These are phyloP conservation scores for Kodamaea suecica DNA, from an alignment of 1,139 yeast species.

Conservation along the genomic window DNA sequence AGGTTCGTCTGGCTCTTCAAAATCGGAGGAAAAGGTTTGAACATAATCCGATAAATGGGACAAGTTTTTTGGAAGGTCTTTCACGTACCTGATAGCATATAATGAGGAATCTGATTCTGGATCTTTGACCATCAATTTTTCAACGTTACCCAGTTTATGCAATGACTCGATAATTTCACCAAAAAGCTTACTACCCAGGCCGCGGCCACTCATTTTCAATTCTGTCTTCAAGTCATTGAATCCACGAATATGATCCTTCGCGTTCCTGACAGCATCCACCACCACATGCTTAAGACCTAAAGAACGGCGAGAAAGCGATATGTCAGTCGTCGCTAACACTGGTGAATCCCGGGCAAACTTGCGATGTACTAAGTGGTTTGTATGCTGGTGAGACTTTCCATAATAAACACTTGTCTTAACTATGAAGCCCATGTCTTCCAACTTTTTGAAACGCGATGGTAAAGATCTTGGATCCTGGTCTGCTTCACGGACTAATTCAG, in stretches of 20 bases:
- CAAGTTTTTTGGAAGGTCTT: conserved; percentile 44
- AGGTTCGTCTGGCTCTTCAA: conserved; percentile 1
- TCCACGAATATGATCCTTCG: conserved; percentile 68
- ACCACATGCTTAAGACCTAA: conserved; percentile 34
- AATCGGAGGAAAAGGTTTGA: conserved; percentile 8
- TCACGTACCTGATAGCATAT: conserved; percentile 59
- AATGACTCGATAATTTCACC: conserved; percentile 51
- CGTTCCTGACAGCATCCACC: conserved; percentile 54
- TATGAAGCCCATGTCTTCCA: conserved; percentile 50
- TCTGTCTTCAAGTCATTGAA: conserved; percentile 63
- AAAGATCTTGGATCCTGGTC: conserved; percentile 73
- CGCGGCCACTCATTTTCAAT: conserved; percentile 49
- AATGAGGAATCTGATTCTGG: conserved; percentile 46
- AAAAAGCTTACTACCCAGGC: conserved; percentile 47
- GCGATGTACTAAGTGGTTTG: conserved; percentile 46
- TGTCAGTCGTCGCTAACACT: conserved; percentile 12
- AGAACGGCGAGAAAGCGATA: conserved; percentile 32
- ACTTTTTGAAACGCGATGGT: conserved; percentile 55
- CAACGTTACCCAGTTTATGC: conserved; percentile 51
- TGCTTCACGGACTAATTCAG: conserved; percentile 52
- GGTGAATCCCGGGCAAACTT: conserved; percentile 26
- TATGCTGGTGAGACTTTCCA: conserved; percentile 42
- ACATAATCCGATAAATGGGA: conserved; percentile 26
- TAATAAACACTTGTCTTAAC: conserved; percentile 39
- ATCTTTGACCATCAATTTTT: conserved; percentile 55